Conservation (phyloP, 805 yeast genomes). For the Scheffersomyces lignosus region DNA sequence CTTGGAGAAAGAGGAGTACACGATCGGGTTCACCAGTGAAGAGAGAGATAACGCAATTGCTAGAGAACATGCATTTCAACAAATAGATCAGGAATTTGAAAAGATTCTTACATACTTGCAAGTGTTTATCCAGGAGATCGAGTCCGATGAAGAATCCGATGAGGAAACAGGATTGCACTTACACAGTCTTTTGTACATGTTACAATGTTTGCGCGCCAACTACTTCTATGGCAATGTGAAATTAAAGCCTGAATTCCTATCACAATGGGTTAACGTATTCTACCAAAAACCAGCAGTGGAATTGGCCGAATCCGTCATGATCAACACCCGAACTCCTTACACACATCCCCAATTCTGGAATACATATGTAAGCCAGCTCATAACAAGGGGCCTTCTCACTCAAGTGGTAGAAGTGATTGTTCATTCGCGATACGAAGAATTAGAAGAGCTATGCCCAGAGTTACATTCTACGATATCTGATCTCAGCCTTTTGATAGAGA, state of each 20-base stretch:
- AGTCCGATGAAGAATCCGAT: constrained; percentile 23
- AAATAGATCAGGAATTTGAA: constrained; percentile 26
- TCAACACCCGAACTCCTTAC: constrained; percentile 45
- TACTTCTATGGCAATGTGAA: constrained; percentile 41
- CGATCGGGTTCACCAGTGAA: constrained; percentile 26
- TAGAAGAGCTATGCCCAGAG: constrained; percentile 28
- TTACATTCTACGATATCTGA: constrained; percentile 42
- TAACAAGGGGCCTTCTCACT: constrained; percentile 60
- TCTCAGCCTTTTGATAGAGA: constrained; percentile 37
- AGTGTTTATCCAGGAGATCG: constrained; percentile 26
- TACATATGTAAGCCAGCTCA: constrained; percentile 52
- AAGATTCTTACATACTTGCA: constrained; percentile 28
- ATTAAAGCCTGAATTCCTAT: constrained; percentile 43
- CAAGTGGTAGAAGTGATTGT: constrained; percentile 53
- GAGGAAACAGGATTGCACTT: constrained; percentile 15
- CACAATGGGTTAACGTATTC: constrained; percentile 67
- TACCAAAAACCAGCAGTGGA: constrained; percentile 65
- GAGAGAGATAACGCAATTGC: neutral
- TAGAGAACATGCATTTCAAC: neutral
- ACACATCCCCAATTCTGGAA: constrained; percentile 61
- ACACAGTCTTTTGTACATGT: constrained; percentile 48
- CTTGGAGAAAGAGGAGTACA: constrained; percentile 19
- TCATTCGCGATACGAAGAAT: constrained; percentile 42
- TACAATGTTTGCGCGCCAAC: constrained; percentile 59
- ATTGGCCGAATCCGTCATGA: constrained; percentile 47